These are phyloP conservation scores for Epichloe bromicola DNA, from an alignment of 2,329 filamentous ascomycete genomes.

Conservation along the genomic window DNA sequence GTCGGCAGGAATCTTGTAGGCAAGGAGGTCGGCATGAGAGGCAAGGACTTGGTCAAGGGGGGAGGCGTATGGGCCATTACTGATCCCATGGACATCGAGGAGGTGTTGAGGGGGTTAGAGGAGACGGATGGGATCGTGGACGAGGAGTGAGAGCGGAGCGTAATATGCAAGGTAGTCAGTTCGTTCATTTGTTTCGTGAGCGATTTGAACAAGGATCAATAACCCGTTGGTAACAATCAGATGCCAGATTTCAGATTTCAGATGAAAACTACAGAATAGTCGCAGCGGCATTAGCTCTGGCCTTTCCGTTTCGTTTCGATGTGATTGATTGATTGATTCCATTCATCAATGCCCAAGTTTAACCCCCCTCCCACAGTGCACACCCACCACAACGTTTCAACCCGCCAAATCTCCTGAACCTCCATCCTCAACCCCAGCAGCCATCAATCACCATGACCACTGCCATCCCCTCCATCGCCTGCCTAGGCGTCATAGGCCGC, in stretches of 20 bases:
- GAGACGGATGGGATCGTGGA: constrained; percentile 44
- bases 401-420: not conserved
- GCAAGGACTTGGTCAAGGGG: constrained; percentile 61
- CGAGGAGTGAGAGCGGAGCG: constrained; percentile 23
- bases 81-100: constrained; percentile 63
- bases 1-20: constrained; percentile 88
- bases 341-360: no score
- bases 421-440: not conserved
- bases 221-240: no score
- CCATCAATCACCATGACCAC: constrained; percentile 38
- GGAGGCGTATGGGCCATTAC: constrained; percentile 89
- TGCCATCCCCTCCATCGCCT: constrained; percentile 70
- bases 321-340: no score
- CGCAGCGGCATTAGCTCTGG: no score
- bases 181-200: no score
- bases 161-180: no score
- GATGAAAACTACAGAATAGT: no score
- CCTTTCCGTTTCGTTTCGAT: no score
- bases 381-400: not conserved
- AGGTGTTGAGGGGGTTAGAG: constrained; percentile 50
- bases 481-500: constrained; percentile 86
- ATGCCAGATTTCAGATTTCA: no score
- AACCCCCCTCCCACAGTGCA: not conserved
- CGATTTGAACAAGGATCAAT: no score
- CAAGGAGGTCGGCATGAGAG: constrained; percentile 84